Percentiles rank a stretch among this genome's conserved stretches.
Evolutionary conservation across 73 alveolate species (phyloP).

Genomic region (Paramecium bursaria): DNA sequence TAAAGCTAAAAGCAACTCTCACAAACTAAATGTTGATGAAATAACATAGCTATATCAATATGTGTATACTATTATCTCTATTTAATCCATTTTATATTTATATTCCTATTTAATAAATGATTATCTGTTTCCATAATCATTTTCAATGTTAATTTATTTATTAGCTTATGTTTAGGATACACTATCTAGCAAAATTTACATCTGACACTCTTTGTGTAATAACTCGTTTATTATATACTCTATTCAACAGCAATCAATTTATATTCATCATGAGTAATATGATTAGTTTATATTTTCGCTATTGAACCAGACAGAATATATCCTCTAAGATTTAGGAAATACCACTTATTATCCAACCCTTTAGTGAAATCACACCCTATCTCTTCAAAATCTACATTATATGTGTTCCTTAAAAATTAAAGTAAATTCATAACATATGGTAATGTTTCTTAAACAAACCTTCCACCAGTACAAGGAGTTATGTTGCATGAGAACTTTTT

Average conservation of each 20-base stretch:
- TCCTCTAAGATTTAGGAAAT: conserved; percentile 87
- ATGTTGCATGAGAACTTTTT: conserved; percentile 83
- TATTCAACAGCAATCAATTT: conserved; percentile 71
- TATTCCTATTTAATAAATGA: conserved; percentile 71
- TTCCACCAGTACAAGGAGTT: conserved; percentile 90
- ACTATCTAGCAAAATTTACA: conserved; percentile 84
- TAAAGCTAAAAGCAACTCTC: conserved; percentile 82
- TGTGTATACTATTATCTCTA: conserved; percentile 82
- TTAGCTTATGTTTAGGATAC: conserved; percentile 75
- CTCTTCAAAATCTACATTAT: conserved; percentile 86
- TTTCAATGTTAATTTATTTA: conserved; percentile 83
- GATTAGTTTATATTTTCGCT: conserved; percentile 20
- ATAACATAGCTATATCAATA: conserved; percentile 84
- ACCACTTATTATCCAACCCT: conserved; percentile 94
- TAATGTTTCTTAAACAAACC: conserved; percentile 87
- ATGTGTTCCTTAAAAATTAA: conserved; percentile 82
- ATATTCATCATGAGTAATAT: conserved; percentile 58
- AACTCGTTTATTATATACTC: conserved; percentile 71
- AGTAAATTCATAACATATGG: conserved; percentile 86
- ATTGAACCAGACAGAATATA: conserved; percentile 61
- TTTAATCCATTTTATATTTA: conserved; percentile 62
- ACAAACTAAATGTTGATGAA: conserved; percentile 84
- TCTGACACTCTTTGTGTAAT: conserved; percentile 70
- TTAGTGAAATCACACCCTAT: conserved; percentile 94
- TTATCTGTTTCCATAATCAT: conserved; percentile 89